Percentiles rank a stretch among this genome's conserved stretches.
These are phyloP conservation scores for Xanthoparmelia taractica DNA, from an alignment of 495 filamentous ascomycete species.

Conservation along the genomic window DNA sequence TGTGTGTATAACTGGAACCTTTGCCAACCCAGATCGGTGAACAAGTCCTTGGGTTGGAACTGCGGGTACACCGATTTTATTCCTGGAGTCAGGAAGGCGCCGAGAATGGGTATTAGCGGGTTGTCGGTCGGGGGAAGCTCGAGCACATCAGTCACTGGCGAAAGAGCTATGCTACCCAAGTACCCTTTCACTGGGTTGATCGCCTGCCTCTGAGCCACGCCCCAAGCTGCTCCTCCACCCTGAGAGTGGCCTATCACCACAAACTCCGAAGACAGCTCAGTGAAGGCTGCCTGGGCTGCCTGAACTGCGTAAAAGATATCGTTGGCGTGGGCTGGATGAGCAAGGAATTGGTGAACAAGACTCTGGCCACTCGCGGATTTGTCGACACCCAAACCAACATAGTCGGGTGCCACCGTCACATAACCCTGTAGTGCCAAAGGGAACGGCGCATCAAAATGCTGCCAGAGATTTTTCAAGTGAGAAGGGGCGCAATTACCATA, in stretches of 20 bases:
- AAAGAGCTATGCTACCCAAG: conserved; percentile 35
- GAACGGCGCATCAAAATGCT: conserved; percentile 34
- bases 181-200: conserved; percentile 32
- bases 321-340: conserved; percentile 32
- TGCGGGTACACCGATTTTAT: not conserved
- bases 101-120: not conserved
- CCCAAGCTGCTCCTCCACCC: conserved; percentile 43
- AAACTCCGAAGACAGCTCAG: conserved; percentile 31
- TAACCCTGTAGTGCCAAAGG: conserved; percentile 38
- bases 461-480: conserved; percentile 35
- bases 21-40: not conserved
- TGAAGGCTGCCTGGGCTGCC: conserved; percentile 40
- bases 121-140: not conserved
- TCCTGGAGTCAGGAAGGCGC: not conserved
- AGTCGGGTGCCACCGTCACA: conserved; percentile 45
- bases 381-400: conserved; percentile 42
- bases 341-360: conserved; percentile 36
- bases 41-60: not conserved
- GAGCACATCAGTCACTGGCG: conserved; percentile 28
- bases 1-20: no score
- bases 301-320: conserved; percentile 40
- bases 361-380: conserved; percentile 26
- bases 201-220: conserved; percentile 35
- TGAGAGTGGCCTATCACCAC: conserved; percentile 44
- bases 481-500: conserved; percentile 35